Base-by-base conservation (phyloP, 106 monocot species). In the Triglochin maritima region DNA sequence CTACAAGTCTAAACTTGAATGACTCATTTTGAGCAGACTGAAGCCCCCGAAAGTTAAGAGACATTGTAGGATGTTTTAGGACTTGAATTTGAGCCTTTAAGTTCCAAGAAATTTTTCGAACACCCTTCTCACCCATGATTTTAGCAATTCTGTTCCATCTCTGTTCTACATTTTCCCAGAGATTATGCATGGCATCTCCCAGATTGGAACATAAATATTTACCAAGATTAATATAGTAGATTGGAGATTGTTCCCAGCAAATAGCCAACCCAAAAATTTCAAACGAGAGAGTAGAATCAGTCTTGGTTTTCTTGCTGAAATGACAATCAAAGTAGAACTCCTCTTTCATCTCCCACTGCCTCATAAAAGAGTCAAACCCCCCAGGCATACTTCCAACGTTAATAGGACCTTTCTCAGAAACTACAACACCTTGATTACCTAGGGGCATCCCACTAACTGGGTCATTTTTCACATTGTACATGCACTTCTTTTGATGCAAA, bases 301-400 rank as follows among this genome's bases (percentile, higher is more conserved):
- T 46, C 47, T 73, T 72, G 53, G 77, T 59, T 59, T 70, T 67
- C 69, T 81, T 86, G 51, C 68, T 71, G 62, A 84, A 98, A 74
- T 98, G 92, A 63, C 88, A 60, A 82, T 92, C 92, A 72, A 98
- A 92, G 74, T 67, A 92, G 63, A 98, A 98, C 55, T 98, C 84
- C 47, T 56, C 80, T 63, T 69, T 65, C 16, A 75, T 55, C 69
- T 76, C 85, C 98, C 84, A 92, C 17, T 82, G 74, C 64, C 86
- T 71, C 78, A 92, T 72, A 69, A 98, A 98, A 49, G 71, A 77
- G 79, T 91, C 87, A 82, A 92, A 82, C 57, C 95, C 95, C 29
- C 94, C 98, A 47, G 80, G 77, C 73, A 81, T 69, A 61, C 67
- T 81, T 10, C 81, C 67, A 60, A 82, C 88, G 79, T 76, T 82